Evolutionary conservation across 805 yeast species (phyloP).

Genomic region (Sugiyamaella valdiviana): DNA sequence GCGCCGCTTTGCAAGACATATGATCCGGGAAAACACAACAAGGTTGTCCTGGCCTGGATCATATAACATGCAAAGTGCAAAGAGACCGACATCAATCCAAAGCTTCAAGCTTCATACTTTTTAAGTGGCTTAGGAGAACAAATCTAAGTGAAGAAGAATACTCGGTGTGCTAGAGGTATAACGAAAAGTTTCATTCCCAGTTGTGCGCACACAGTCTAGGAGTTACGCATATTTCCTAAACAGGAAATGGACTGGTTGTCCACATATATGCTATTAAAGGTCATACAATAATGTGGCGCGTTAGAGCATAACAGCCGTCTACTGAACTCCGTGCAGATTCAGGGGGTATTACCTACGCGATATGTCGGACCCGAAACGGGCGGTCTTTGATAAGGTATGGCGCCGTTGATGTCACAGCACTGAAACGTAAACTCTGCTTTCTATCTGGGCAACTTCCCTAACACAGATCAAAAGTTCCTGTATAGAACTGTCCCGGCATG

Average conservation of each 20-base stretch:
- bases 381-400: constrained; percentile 7
- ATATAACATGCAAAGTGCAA: constrained; percentile 12
- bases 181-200: constrained; percentile 2
- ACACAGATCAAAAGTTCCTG: constrained; percentile 10
- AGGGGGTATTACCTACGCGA: too few species aligned
- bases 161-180: not conserved
- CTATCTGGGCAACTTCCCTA: too few species aligned
- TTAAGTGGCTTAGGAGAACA: not conserved
- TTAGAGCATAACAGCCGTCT: not conserved
- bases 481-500: constrained; percentile 8
- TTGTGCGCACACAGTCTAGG: not conserved
- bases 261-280: not conserved
- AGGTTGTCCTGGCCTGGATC: not conserved
- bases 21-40: not conserved
- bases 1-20: constrained; percentile 14
- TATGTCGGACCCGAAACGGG: not conserved
- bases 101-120: constrained; percentile 8
- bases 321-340: not conserved
- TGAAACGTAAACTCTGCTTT: not conserved
- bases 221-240: not conserved
- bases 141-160: not conserved
- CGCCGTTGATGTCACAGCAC: not conserved
- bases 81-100: constrained; percentile 18
- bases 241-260: not conserved
- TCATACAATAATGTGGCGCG: not conserved